A percentile compares a stretch with the other conserved stretches of the same genome.
These are phyloP conservation scores for Prunus mume DNA, from an alignment of 306 rosid species.

Conservation along the genomic window DNA sequence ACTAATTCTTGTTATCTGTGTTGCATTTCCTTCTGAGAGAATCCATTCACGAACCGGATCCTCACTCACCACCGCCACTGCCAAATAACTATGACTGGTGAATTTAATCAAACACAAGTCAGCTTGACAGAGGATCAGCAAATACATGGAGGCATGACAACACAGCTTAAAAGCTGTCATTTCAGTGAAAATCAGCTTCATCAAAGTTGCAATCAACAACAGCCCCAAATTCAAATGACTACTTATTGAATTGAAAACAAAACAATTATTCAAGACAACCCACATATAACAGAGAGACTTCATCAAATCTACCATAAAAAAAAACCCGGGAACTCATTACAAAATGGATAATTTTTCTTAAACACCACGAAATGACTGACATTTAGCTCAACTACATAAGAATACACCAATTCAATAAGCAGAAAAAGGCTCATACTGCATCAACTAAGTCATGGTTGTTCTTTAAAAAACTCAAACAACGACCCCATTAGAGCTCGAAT, in stretches of 20 bases:
- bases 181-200: not conserved
- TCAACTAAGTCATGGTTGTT: not conserved
- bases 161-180: not conserved
- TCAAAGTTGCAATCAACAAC: not conserved
- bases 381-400: not conserved
- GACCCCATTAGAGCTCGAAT: not conserved
- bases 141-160: conserved; percentile 1
- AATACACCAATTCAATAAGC: too few species aligned
- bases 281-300: not conserved
- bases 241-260: not conserved
- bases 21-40: conserved; percentile 78
- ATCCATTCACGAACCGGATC: conserved; percentile 93
- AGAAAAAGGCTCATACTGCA: not conserved
- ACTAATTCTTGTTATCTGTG: conserved; percentile 64
- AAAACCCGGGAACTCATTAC: not conserved
- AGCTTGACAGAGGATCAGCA: not conserved
- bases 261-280: not conserved
- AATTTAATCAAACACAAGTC: conserved; percentile 7
- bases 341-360: not conserved
- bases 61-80: conserved; percentile 67
- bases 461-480: not conserved
- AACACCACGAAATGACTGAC: not conserved
- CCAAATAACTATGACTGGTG: conserved; percentile 15
- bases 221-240: not conserved
- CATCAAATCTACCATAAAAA: not conserved